Evolutionary conservation across 78 protist genomes (phyloP), one percentile per base, ranked within the genome.

Genomic region (Dictyostelium intermedium): DNA sequence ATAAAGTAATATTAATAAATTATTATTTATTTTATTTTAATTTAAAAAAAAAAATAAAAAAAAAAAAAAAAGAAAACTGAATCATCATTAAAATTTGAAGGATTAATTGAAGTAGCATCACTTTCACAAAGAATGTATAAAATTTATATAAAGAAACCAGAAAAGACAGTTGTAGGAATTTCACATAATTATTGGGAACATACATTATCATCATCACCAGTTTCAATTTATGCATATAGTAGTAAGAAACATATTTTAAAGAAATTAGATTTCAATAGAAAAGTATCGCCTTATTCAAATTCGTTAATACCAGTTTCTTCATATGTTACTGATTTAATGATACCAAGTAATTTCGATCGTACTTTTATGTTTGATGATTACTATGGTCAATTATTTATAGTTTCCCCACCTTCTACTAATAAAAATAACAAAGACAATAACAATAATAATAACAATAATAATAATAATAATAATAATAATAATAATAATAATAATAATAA

Each of bases 321-420:
- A 20, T n/a, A 25, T 27, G 30, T 66, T 2, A 45, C 70, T 9
- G 92, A 87, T 41, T 53, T 87, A 78, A 81, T 81, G 9, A 43
- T 87, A 63, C 85, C 92, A 3, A 20, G 47, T 32, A 25, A 34
- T n/a, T 72, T 45, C 25, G 76, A 56, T 11, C 84, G 77, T 23
- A 87, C 92, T 11, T 87, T 60, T 78, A 61, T 87, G 11, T 87
- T 87, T 61, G 92, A 87, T 43, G n/a, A 37, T 27, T 87, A 45
- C 32, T 73, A 87, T 87, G 92, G 92, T 41, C 82, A 87, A 10
- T 45, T 87, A 20, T 87, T 77, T 41, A 87, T 87, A 56, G 47
- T 41, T n/a, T 34, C 53, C 10, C 61, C 61, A 50, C 61, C 61
- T 50, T 50, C 61, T 16, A 50, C 13, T 50, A 50, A 16, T 50